Percentiles rank a stretch among this genome's conserved stretches.
phyloP scores from a whole-genome alignment of 1,284 basidiomycete genomes.

The Cerrena zonata region DNA sequence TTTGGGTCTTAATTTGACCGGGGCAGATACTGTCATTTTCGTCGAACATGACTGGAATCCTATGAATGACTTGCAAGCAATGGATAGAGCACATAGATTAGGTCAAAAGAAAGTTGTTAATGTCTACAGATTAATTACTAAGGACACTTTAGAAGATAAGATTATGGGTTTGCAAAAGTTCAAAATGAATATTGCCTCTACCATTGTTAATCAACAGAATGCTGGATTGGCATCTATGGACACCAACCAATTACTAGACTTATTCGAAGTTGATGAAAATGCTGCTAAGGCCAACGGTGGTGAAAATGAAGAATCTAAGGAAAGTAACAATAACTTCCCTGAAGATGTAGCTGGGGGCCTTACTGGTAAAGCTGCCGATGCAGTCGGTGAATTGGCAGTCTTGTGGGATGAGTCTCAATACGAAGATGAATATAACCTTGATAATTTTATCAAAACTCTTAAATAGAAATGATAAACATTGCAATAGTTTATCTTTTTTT shows the following conservation, averaged over 20 bases:
- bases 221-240: slow-evolving; percentile 91
- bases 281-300: too few species aligned
- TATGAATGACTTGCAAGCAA: slow-evolving; percentile 98
- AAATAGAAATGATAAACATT: too few species aligned
- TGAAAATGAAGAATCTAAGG: too few species aligned
- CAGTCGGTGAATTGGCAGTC: too few species aligned
- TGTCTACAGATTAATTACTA: slow-evolving; percentile 94
- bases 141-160: slow-evolving; percentile 96
- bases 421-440: too few species aligned
- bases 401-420: too few species aligned
- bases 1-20: slow-evolving; percentile 91
- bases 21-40: slow-evolving; percentile 98
- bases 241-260: slow-evolving; percentile 91
- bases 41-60: slow-evolving; percentile 99
- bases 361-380: too few species aligned
- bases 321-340: too few species aligned
- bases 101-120: slow-evolving; percentile 99
- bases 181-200: slow-evolving; percentile 96
- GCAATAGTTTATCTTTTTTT: too few species aligned
- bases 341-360: too few species aligned
- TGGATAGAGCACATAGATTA: slow-evolving; percentile 97
- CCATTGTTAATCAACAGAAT: slow-evolving; percentile 96
- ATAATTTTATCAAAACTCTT: too few species aligned
- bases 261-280: too few species aligned
- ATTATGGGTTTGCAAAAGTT: slow-evolving; percentile 96